Evolutionary conservation across 805 yeast species (phyloP).

Genomic region (Candida ipomoeae): DNA sequence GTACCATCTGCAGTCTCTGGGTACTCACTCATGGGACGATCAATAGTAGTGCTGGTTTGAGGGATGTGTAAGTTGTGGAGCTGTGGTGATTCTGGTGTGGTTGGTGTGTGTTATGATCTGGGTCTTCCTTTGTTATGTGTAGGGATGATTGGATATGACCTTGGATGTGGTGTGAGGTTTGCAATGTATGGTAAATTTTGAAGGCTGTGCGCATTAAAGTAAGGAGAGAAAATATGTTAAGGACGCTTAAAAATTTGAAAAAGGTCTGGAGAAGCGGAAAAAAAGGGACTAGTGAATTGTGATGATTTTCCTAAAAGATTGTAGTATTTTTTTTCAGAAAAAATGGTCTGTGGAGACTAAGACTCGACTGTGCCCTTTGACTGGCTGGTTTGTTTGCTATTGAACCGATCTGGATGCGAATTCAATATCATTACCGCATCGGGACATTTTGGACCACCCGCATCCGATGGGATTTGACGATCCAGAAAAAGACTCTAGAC

Average conservation of each 20-base stretch:
- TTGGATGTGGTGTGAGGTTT: not conserved
- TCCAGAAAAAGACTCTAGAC: not conserved
- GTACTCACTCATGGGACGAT: conserved; percentile 5
- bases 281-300: not conserved
- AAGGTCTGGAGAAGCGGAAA: not conserved
- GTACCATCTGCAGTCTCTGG: conserved; percentile 46
- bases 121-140: too few relatives aligned
- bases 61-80: not conserved
- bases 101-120: too few relatives aligned
- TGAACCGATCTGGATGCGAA: conserved; percentile 1
- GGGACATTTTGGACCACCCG: not conserved
- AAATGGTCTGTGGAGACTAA: not conserved
- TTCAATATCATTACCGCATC: not conserved
- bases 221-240: not conserved
- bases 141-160: too few relatives aligned
- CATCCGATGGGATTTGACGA: too few relatives aligned
- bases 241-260: not conserved
- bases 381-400: conserved; percentile 5
- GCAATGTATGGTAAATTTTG: not conserved
- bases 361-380: not conserved
- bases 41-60: too few relatives aligned
- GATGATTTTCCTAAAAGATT: not conserved
- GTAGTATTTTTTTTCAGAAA: not conserved
- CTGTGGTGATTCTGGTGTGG: too few relatives aligned
- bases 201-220: not conserved